phyloP scores from a whole-genome alignment of 2,329 filamentous ascomycete genomes.

The Fusarium sp. region DNA sequence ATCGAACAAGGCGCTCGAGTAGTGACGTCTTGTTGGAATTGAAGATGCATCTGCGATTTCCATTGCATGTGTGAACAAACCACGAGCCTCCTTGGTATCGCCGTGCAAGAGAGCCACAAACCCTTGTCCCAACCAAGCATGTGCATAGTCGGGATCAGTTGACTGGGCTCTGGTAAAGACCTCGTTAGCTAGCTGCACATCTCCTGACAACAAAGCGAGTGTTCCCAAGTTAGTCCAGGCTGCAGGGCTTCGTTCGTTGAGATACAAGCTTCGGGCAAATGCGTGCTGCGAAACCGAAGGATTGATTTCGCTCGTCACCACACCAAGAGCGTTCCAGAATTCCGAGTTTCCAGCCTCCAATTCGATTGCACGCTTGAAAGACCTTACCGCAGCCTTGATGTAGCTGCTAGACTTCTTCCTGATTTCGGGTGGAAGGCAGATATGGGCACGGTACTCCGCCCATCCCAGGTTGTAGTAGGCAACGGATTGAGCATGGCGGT shows the following conservation, averaged over 20 bases:
- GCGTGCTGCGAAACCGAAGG: conserved; percentile 91
- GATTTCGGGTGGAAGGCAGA: conserved; percentile 65
- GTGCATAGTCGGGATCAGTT: conserved; percentile 90
- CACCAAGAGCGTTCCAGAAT: conserved; percentile 96
- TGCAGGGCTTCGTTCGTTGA: conserved; percentile 87
- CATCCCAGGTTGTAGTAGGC: conserved; percentile 97
- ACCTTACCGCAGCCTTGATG: conserved; percentile 83
- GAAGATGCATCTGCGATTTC: conserved; percentile 87
- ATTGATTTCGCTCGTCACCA: conserved; percentile 87
- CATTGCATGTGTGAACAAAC: conserved; percentile 92
- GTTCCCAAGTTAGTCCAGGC: conserved; percentile 93
- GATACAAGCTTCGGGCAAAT: conserved; percentile 89
- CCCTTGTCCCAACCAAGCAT: conserved; percentile 94
- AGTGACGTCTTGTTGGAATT: conserved; percentile 79
- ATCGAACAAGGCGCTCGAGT: conserved; percentile 84
- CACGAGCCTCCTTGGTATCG: conserved; percentile 79
- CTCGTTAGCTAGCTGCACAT: conserved; percentile 86
- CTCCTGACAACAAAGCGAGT: conserved; percentile 85
- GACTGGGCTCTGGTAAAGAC: conserved; percentile 93
- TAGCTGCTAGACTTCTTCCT: conserved; percentile 73
- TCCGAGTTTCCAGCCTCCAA: conserved; percentile 93
- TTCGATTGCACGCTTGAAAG: conserved; percentile 96
- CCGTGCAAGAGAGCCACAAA: conserved; percentile 82
- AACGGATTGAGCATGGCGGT: conserved; percentile 90
- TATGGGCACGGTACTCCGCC: conserved; percentile 86